A percentile compares a stretch with the other conserved stretches of the same genome.
Evolutionary conservation across 2,329 filamentous ascomycete species (phyloP).

Genomic region (Amylocarpus encephaloides): DNA sequence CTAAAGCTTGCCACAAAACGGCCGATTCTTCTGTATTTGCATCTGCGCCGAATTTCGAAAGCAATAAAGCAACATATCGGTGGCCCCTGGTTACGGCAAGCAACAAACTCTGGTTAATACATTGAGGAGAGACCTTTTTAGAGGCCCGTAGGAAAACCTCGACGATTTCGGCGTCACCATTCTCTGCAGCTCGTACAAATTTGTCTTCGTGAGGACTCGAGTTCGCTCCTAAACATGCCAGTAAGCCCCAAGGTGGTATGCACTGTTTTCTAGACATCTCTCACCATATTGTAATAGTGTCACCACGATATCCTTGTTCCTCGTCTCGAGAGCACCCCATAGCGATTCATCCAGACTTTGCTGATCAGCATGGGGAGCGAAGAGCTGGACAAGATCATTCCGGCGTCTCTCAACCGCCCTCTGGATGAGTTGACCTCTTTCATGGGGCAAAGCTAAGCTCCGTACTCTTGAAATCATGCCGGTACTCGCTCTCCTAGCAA

Average conservation of each 20-base stretch:
- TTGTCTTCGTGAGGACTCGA: slow-evolving; percentile 1
- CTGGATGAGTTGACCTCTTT: slow-evolving; percentile 12
- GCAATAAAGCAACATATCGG: not conserved
- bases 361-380: slow-evolving; percentile 15
- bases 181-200: slow-evolving; percentile 5
- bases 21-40: slow-evolving; percentile 46
- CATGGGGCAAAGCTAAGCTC: slow-evolving; percentile 1
- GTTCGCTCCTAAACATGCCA: slow-evolving; percentile 10
- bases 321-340: slow-evolving; percentile 10
- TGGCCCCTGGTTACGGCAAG: slow-evolving; percentile 7
- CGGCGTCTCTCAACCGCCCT: slow-evolving; percentile 7
- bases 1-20: slow-evolving; percentile 45
- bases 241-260: not conserved
- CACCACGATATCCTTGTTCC: slow-evolving; percentile 6
- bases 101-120: slow-evolving; percentile 10
- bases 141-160: slow-evolving; percentile 12
- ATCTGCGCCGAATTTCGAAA: slow-evolving; percentile 36
- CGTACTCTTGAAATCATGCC: slow-evolving; percentile 8
- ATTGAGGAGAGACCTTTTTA: slow-evolving; percentile 8
- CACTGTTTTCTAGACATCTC: not conserved
- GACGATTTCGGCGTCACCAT: slow-evolving; percentile 10
- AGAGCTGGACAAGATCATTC: slow-evolving; percentile 9
- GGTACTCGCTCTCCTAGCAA: slow-evolving; percentile 11
- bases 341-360: slow-evolving; percentile 14
- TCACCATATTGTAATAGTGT: slow-evolving; percentile 16